A percentile compares a stretch with the other conserved stretches of the same genome.
Evolutionary conservation across 2,329 filamentous ascomycete species (phyloP).

Genomic region (Aspergillus spinulosporus): DNA sequence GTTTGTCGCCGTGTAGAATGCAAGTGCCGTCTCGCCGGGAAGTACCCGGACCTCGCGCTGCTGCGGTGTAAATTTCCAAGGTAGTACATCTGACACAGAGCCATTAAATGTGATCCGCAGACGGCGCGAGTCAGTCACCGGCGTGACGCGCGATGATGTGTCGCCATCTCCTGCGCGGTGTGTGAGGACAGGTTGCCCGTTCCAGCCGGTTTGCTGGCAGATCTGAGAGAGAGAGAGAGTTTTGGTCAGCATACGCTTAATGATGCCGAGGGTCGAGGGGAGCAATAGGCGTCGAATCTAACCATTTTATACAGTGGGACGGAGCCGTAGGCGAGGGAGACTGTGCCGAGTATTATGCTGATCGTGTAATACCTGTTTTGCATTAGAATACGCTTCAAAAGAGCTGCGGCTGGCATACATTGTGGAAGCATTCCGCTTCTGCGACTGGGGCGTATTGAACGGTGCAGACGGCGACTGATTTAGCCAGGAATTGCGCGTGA

Average conservation of each 20-base stretch:
- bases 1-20: constrained; percentile 97
- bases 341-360: constrained; percentile 62
- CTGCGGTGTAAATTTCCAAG: constrained; percentile 96
- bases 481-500: constrained; percentile 35
- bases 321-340: constrained; percentile 65
- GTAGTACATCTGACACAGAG: constrained; percentile 89
- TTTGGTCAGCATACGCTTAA: neutral
- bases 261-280: neutral
- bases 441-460: constrained; percentile 37
- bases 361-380: constrained; percentile 60
- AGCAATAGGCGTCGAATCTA: constrained; percentile 13
- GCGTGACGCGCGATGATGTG: constrained; percentile 73
- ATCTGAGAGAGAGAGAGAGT: constrained; percentile 38
- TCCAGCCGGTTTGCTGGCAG: constrained; percentile 67
- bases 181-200: constrained; percentile 85
- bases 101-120: constrained; percentile 96
- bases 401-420: constrained; percentile 34
- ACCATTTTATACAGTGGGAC: constrained; percentile 70
- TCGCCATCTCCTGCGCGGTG: constrained; percentile 67
- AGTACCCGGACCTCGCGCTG: constrained; percentile 94
- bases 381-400: constrained; percentile 20
- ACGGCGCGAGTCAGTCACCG: constrained; percentile 76
- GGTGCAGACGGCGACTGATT: constrained; percentile 32
- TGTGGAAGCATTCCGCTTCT: constrained; percentile 56
- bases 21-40: constrained; percentile 92